These are phyloP conservation scores for Fusarium haematococcum DNA, from an alignment of 2,329 filamentous ascomycete genomes.

Conservation along the genomic window DNA sequence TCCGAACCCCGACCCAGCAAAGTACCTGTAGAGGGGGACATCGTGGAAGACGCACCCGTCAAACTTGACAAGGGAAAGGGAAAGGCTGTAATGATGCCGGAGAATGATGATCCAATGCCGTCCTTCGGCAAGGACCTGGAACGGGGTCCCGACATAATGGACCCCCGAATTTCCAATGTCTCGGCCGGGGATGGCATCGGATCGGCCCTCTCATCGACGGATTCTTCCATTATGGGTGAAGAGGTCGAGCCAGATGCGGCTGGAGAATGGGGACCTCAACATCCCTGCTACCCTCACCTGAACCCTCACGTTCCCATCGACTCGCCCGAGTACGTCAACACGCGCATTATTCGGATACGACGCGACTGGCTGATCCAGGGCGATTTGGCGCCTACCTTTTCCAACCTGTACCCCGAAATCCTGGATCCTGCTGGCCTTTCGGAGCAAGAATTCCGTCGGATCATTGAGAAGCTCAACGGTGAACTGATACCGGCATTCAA, in stretches of 20 bases:
- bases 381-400: slow-evolving; percentile 92
- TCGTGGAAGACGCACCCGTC: slow-evolving; percentile 23
- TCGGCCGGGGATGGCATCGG: slow-evolving; percentile 65
- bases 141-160: slow-evolving; percentile 61
- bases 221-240: slow-evolving; percentile 73
- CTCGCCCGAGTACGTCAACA: slow-evolving; percentile 79
- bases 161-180: slow-evolving; percentile 59
- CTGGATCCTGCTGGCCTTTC: slow-evolving; percentile 84
- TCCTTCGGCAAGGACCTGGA: slow-evolving; percentile 66
- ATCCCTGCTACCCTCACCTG: slow-evolving; percentile 93
- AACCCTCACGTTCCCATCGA: slow-evolving; percentile 89
- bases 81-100: slow-evolving; percentile 59
- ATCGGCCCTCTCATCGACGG: slow-evolving; percentile 65
- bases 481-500: slow-evolving; percentile 82
- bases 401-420: slow-evolving; percentile 96
- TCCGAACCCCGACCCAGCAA: slow-evolving; percentile 32
- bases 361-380: slow-evolving; percentile 92
- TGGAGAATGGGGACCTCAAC: slow-evolving; percentile 90
- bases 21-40: slow-evolving; percentile 19
- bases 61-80: slow-evolving; percentile 64
- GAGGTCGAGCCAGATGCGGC: slow-evolving; percentile 75
- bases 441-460: slow-evolving; percentile 85
- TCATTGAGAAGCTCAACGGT: slow-evolving; percentile 86
- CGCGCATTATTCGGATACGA: slow-evolving; percentile 90
- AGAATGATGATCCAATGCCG: slow-evolving; percentile 49